phyloP scores from a whole-genome alignment of 352 stramenopile genomes.

The Globisporangium polare region DNA sequence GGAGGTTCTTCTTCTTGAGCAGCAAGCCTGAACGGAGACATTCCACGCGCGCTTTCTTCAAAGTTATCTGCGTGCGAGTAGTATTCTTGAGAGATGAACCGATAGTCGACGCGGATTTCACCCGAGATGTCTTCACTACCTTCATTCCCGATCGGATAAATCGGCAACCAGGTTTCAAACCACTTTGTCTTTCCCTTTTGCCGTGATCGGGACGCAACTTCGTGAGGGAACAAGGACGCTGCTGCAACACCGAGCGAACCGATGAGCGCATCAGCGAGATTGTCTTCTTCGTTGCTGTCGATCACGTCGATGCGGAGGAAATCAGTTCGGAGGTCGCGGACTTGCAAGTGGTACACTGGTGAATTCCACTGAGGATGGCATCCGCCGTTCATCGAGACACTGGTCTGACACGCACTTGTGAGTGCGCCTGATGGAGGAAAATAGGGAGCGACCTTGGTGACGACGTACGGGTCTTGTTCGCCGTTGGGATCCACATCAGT shows the following conservation, averaged over 20 bases:
- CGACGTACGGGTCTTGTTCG: constrained; percentile 49
- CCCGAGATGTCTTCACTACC: constrained; percentile 17
- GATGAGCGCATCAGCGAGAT: constrained; percentile 42
- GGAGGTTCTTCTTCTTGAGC: not conserved
- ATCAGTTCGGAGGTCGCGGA: constrained; percentile 28
- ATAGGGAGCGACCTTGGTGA: constrained; percentile 23
- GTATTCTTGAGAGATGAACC: constrained; percentile 34
- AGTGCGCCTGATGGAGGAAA: constrained; percentile 1
- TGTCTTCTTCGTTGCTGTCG: constrained; percentile 57
- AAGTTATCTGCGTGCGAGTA: constrained; percentile 15
- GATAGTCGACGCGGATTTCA: constrained; percentile 48
- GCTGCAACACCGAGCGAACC: constrained; percentile 27
- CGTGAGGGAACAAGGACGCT: constrained; percentile 24
- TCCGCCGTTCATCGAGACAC: constrained; percentile 42
- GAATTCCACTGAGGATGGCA: constrained; percentile 53
- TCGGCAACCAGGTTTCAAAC: constrained; percentile 43
- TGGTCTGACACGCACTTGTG: constrained; percentile 26
- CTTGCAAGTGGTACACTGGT: constrained; percentile 26
- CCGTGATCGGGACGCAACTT: not conserved
- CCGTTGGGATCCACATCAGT: constrained; percentile 41
- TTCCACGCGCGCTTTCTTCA: not conserved
- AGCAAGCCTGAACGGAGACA: constrained; percentile 6
- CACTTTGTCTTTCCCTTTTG: constrained; percentile 24
- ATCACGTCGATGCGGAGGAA: constrained; percentile 41
- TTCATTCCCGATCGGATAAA: constrained; percentile 19